Evolutionary conservation across 805 yeast species (phyloP), one percentile per base, ranked within the genome.

Genomic region (Metschnikowia chrysomelidarum): DNA sequence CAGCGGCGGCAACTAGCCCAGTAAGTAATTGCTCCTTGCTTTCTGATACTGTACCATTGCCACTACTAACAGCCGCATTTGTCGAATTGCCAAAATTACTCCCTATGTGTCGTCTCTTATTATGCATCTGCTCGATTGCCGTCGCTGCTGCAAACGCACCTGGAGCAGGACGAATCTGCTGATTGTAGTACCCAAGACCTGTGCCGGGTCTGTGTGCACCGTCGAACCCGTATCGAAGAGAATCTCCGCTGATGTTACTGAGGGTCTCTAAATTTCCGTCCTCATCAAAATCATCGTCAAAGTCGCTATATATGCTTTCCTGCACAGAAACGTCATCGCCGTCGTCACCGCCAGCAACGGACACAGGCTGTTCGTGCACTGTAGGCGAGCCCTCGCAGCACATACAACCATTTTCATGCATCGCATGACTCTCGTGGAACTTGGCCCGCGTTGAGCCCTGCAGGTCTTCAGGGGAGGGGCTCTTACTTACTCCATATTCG

Each of bases 341-440:
- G 9, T 33, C 39, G 4, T 69, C 71, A 20, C 57, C 55, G 0
- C 83, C 84, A 0, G 84, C 80, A 30, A 80, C 71, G 3, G 83
- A 76, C 0, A 80, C 85, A 0, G 86, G 86, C 19, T 78, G 49
- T 43, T 78, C 80, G 40, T 76, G 80, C 6, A 79, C 70, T 0
- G 78, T 61, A 43, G 73, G 75, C 0, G 80, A 74, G 39, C 63
- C 64, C 40, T 67, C 62, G 6, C 76, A 69, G 57, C 84, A 78
- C 24, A 77, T 69, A 28, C 80, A 80, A n/a, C 60, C 53, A 20
- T 58, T 60, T 15, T 50, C 56, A 40, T 63, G 67, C 2, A 26
- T 26, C n/a, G 14, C n/a, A n/a, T n/a, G n/a, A n/a, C n/a, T n/a
- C n/a, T n/a, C n/a, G n/a, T n/a, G n/a, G n/a, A n/a, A n/a, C n/a